Evolutionary conservation across 2,329 filamentous ascomycete species (phyloP).

Genomic region (Madurella fahalii): DNA sequence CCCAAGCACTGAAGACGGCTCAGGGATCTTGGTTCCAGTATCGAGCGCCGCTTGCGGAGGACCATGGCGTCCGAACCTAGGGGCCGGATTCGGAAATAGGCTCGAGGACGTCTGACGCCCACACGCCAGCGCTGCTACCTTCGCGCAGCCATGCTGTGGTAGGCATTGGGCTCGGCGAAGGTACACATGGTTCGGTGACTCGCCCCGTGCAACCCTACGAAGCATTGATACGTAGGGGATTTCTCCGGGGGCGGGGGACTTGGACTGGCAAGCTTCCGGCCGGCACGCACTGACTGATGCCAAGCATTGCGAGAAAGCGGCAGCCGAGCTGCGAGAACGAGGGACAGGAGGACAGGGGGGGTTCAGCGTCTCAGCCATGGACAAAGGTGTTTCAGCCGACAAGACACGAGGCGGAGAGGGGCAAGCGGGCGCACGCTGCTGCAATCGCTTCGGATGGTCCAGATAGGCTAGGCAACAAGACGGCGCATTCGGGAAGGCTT

Average conservation of each 20-base stretch:
- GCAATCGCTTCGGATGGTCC: not conserved
- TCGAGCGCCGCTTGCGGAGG: conserved; percentile 13
- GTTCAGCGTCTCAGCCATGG: conserved; percentile 11
- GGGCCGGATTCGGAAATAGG: not conserved
- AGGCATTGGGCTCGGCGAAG: not conserved
- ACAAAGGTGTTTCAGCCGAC: conserved; percentile 8
- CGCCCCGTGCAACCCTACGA: not conserved
- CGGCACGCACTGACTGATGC: not conserved
- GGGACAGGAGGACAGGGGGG: conserved; percentile 2
- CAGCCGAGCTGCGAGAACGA: not conserved
- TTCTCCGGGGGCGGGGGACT: not conserved
- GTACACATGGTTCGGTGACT: not conserved
- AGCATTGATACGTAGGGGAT: not conserved
- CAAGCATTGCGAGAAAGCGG: conserved; percentile 1
- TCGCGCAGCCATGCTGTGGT: not conserved
- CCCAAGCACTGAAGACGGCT: conserved; percentile 17
- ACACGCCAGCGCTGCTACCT: not conserved
- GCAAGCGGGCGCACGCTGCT: not conserved
- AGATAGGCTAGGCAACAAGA: not conserved
- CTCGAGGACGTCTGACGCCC: not conserved
- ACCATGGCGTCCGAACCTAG: not conserved
- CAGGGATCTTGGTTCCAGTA: conserved; percentile 13
- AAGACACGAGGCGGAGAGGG: not conserved
- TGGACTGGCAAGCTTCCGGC: not conserved
- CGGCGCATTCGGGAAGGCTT: not conserved